A percentile compares a stretch with the other conserved stretches of the same genome.
Evolutionary conservation across 2,329 filamentous ascomycete genomes (phyloP).

Genomic region (Fusarium lyarnte): DNA sequence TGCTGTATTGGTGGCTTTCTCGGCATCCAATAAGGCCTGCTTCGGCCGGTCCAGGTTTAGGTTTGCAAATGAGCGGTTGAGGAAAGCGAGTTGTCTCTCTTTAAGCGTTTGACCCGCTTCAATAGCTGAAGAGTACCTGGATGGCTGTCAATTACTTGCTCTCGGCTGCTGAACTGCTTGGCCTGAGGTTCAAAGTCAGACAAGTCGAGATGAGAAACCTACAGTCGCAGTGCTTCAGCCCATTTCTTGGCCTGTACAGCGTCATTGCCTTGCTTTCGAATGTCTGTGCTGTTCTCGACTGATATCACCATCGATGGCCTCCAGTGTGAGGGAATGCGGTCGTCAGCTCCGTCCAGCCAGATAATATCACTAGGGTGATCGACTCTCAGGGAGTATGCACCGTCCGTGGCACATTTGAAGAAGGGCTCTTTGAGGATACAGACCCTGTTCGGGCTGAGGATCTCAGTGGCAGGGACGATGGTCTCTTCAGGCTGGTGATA

Average conservation of each 20-base stretch:
- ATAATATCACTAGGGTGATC: neutral
- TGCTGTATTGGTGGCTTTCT: neutral
- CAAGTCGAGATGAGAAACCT: neutral
- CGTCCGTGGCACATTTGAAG: neutral
- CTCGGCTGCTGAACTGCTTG: neutral
- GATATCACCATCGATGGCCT: neutral
- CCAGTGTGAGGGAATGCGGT: neutral
- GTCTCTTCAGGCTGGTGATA: neutral
- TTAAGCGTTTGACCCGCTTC: rapidly evolving
- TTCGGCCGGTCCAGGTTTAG: neutral
- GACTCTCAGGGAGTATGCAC: neutral
- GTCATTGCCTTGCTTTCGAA: neutral
- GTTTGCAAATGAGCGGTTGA: neutral
- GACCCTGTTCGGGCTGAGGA: neutral
- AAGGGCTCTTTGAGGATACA: neutral
- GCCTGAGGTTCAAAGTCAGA: neutral
- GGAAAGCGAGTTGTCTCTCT: neutral
- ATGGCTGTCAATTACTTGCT: neutral
- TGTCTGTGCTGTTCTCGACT: neutral
- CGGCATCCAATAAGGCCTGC: neutral
- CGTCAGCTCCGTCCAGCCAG: neutral
- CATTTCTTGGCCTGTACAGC: neutral
- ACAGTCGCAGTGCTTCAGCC: neutral
- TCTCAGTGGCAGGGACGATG: neutral
- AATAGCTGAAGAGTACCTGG: neutral